Evolutionary conservation across 2,329 filamentous ascomycete species (phyloP).

Genomic region (Fusarium dlaminii): DNA sequence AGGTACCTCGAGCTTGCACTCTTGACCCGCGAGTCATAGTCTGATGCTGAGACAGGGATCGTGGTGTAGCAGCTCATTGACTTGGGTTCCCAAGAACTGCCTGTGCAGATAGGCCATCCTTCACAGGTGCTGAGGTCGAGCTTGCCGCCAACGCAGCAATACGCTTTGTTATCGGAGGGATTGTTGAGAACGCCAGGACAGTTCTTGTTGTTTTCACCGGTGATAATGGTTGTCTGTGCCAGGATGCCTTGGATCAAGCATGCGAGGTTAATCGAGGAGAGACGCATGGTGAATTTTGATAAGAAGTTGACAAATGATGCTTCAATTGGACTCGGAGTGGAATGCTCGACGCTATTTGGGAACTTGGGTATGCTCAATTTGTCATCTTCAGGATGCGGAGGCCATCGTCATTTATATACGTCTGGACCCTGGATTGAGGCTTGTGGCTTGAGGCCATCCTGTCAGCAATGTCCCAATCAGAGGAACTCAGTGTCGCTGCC

Average conservation of each 20-base stretch:
- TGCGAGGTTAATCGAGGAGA: not conserved
- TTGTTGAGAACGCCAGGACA: slow-evolving; percentile 6
- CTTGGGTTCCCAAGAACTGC: not conserved
- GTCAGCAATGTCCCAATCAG: not conserved
- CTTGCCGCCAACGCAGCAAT: slow-evolving; percentile 15
- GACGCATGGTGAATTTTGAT: not conserved
- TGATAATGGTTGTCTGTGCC: not conserved
- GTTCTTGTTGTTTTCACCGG: not conserved
- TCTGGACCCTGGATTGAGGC: no score
- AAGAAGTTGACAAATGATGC: not conserved
- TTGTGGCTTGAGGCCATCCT: not conserved
- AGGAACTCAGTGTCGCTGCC: not conserved
- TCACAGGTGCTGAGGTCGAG: slow-evolving; percentile 16
- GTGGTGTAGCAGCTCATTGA: slow-evolving; percentile 1
- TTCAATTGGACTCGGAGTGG: not conserved
- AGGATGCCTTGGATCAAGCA: not conserved
- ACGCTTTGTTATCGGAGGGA: not conserved
- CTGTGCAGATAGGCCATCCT: slow-evolving; percentile 22
- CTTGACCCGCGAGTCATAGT: slow-evolving; percentile 1
- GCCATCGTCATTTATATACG: not conserved
- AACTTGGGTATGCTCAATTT: not conserved
- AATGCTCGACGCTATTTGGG: not conserved
- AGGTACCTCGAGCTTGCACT: slow-evolving; percentile 17
- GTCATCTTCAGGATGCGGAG: no score
- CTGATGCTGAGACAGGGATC: not conserved